Conservation (phyloP, 2,329 filamentous ascomycete species). For the Raffaelea arxii region DNA sequence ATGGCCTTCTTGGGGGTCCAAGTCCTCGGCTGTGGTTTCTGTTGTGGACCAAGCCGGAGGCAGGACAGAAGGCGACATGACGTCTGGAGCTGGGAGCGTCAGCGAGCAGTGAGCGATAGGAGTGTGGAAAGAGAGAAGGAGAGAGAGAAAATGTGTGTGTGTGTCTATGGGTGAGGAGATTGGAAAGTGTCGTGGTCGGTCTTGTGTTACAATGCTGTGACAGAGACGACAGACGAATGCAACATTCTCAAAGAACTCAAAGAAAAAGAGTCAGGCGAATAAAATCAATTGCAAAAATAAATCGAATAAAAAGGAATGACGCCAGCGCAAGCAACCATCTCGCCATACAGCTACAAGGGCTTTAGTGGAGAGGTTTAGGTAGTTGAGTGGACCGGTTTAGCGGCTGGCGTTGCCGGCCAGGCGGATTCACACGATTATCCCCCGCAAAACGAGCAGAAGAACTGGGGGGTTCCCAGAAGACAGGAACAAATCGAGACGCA, state of each 20-base stretch:
- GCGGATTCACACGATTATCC: too few species aligned
- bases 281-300: neutral
- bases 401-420: conserved; percentile 1
- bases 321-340: neutral
- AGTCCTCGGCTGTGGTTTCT: conserved; percentile 10
- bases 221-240: too few species aligned
- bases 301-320: conserved; percentile 2
- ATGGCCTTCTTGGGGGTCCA: conserved; percentile 10
- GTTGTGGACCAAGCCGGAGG: conserved; percentile 14
- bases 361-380: too few species aligned
- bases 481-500: too few species aligned
- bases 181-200: too few species aligned
- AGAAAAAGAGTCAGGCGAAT: neutral
- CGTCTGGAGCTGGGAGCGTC: neutral
- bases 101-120: neutral
- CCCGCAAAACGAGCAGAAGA: too few species aligned
- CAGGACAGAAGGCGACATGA: conserved; percentile 9
- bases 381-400: neutral
- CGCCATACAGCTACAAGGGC: neutral
- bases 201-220: too few species aligned
- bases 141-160: too few species aligned
- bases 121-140: neutral
- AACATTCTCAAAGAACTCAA: neutral
- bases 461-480: too few species aligned
- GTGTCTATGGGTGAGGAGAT: too few species aligned